Percentiles rank a stretch among this genome's conserved stretches.
These are phyloP conservation scores for Syncephalastrum monosporum DNA, from an alignment of 371 early-diverging fungal genomes.

Conservation along the genomic window DNA sequence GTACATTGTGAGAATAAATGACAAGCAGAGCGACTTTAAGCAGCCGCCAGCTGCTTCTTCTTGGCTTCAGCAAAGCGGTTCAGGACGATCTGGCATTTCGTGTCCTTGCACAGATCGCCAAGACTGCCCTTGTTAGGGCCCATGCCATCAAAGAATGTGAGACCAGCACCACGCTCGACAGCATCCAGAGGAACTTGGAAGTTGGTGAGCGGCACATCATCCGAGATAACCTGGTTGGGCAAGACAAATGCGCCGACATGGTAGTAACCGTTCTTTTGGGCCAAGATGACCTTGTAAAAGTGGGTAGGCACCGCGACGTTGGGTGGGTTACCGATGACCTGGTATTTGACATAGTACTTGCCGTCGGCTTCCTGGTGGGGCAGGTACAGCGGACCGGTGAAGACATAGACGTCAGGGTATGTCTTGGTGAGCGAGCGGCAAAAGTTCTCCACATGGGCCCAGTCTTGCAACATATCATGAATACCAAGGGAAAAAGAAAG, in stretches of 20 bases:
- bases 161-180: slow-evolving; percentile 76
- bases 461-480: slow-evolving; percentile 42
- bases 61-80: slow-evolving; percentile 42
- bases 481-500: neutral
- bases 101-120: slow-evolving; percentile 46
- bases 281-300: slow-evolving; percentile 86
- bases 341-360: slow-evolving; percentile 81
- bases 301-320: slow-evolving; percentile 93
- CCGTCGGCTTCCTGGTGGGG: slow-evolving; percentile 67
- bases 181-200: slow-evolving; percentile 79
- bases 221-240: slow-evolving; percentile 78
- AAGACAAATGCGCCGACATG: slow-evolving; percentile 79
- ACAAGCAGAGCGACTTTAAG: neutral
- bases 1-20: no score
- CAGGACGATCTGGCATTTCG: slow-evolving; percentile 48
- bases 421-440: slow-evolving; percentile 63
- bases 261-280: slow-evolving; percentile 49
- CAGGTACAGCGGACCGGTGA: slow-evolving; percentile 81
- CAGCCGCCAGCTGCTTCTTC: slow-evolving; percentile 20
- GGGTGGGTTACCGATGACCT: slow-evolving; percentile 87
- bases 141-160: slow-evolving; percentile 73
- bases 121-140: slow-evolving; percentile 41
- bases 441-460: slow-evolving; percentile 80
- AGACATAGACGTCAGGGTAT: slow-evolving; percentile 74
- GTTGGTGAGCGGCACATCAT: slow-evolving; percentile 61